A percentile compares a stretch with the other conserved stretches of the same genome.
Evolutionary conservation across 257 asterid genomes (phyloP).

Genomic region (Dorcoceras hygrometricum): DNA sequence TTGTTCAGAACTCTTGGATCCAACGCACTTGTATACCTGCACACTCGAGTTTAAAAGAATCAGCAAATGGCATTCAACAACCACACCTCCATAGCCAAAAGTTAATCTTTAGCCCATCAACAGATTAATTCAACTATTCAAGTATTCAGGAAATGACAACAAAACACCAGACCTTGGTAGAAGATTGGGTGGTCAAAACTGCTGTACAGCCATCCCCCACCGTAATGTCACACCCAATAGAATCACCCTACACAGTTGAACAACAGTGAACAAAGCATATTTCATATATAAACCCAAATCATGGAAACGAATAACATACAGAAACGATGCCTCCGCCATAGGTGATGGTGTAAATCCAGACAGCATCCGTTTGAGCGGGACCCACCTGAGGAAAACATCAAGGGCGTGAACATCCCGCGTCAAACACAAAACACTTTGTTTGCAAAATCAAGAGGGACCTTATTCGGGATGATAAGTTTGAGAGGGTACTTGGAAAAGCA

Average conservation of each 20-base stretch:
- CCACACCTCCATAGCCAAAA: background rate
- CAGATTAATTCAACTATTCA: background rate
- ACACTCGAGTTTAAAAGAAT: background rate
- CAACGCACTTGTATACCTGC: constrained; percentile 83
- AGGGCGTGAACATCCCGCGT: background rate
- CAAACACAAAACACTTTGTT: background rate
- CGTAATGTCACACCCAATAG: constrained; percentile 50
- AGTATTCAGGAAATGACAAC: background rate
- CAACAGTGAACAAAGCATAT: background rate
- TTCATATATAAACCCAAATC: background rate
- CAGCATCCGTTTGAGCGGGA: constrained; percentile 68
- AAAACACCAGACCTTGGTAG: constrained; percentile 68
- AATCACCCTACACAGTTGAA: constrained; percentile 61
- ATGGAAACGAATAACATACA: constrained; percentile 32
- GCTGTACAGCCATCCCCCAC: constrained; percentile 71
- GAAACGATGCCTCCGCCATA: constrained; percentile 98
- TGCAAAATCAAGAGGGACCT: constrained; percentile 39
- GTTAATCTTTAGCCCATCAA: background rate
- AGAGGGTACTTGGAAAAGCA: constrained; percentile 82
- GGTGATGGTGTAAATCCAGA: constrained; percentile 86
- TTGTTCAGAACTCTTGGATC: constrained; percentile 63
- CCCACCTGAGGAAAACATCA: constrained; percentile 51
- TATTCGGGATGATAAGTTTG: constrained; percentile 83
- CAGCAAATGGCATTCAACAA: background rate
- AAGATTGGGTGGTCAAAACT: constrained; percentile 93